Evolutionary conservation across 495 filamentous ascomycete genomes (phyloP), one percentile per base, ranked within the genome.

Genomic region (Delitschia confertaspora): DNA sequence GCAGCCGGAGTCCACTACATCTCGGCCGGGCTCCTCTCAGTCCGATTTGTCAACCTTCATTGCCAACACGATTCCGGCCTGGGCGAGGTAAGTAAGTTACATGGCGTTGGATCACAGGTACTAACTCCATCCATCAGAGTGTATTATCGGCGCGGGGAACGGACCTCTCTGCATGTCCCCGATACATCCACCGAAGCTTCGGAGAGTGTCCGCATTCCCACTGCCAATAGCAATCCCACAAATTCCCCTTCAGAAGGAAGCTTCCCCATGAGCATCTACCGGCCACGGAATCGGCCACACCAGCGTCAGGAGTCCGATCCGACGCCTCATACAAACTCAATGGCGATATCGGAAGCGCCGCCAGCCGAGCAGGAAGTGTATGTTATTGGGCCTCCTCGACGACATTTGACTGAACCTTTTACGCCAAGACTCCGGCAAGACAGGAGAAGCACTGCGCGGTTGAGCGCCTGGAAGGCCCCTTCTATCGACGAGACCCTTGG

Each of bases 391-490:
- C 53, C 47, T 1, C 23, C 39, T 20, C 36, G 43, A 13, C 44
- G 42, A 2, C 18, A 16, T 26, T 20, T 49, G 8, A 17, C 38
- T 10, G 33, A 52, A 32, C 34, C 72, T 59, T 88, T 79, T 79
- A 85, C 83, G 5, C 85, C 85, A 2, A 83, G 88, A 58, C 67
- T 93, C 20, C 74, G 73, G 25, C 65, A 67, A 1, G 83, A 89
- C 57, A 66, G 74, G 44, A 65, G 75, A 13, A 70, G 68, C 21
- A 70, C 65, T 22, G 61, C 47, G 14, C 29, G 60, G 68, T 22
- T 57, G 3, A 57, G 53, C 34, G 49, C 53, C 7, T 23, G 83
- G 80, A 72, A 73, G 38, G 75, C 83, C 13, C 83, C 83, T 3
- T 81, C 76, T 6, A 59, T 87, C 26, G 79, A 78, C 45, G 85